A percentile compares a stretch with the other conserved stretches of the same genome.
These are phyloP conservation scores for Byssothecium circinans DNA, from an alignment of 2,329 filamentous ascomycete genomes.

Conservation along the genomic window DNA sequence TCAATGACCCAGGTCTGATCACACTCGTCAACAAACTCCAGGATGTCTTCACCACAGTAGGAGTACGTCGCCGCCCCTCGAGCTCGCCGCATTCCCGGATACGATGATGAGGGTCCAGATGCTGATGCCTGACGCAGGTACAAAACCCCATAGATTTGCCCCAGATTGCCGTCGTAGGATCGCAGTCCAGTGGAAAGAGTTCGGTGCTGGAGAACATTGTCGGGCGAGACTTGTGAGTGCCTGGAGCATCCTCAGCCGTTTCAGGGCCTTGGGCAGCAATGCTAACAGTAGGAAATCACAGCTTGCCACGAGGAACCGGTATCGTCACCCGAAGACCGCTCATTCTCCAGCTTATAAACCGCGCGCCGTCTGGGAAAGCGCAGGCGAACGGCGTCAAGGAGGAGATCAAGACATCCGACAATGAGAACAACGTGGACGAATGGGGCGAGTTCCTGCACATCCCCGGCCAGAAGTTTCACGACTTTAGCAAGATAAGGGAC, in stretches of 20 bases:
- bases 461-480: conserved; percentile 93
- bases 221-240: conserved; percentile 90
- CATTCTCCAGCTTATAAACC: conserved; percentile 97
- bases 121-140: conserved; percentile 59
- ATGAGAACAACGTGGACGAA: conserved; percentile 88
- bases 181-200: conserved; percentile 98
- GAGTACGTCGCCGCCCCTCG: conserved; percentile 56
- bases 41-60: conserved; percentile 98
- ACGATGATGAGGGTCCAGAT: conserved; percentile 11
- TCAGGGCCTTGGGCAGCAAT: conserved; percentile 13
- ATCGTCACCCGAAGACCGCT: conserved; percentile 96
- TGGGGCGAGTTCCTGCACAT: conserved; percentile 99
- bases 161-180: conserved; percentile 97
- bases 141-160: conserved; percentile 99
- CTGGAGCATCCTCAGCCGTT: background rate
- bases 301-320: conserved; percentile 92
- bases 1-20: conserved; percentile 70
- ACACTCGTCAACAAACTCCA: conserved; percentile 97
- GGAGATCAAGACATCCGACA: conserved; percentile 71
- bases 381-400: conserved; percentile 71
- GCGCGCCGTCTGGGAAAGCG: conserved; percentile 59
- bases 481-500: conserved; percentile 97
- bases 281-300: conserved; percentile 47
- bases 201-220: conserved; percentile 99
- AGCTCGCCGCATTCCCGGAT: conserved; percentile 7